Conservation (phyloP, 768 basidiomycete species). For the Kwoniella newhampshirensis region DNA sequence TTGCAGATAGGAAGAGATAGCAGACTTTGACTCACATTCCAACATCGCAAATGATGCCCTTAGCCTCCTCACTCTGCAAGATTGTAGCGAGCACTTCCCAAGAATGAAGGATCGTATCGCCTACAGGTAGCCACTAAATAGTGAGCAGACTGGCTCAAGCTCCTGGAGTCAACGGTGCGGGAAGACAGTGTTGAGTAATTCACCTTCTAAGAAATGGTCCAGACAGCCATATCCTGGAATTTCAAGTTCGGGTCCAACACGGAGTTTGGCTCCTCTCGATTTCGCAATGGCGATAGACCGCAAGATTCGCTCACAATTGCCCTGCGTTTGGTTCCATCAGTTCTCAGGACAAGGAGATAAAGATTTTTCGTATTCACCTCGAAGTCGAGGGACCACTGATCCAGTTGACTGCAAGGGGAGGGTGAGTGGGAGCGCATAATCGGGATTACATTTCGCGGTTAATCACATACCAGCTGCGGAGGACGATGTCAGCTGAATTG, state of each 20-base stretch:
- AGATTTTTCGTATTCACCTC: conserved; percentile 66
- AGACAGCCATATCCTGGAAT: conserved; percentile 98
- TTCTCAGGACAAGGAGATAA: too few relatives aligned
- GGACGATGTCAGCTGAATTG: conserved; percentile 5
- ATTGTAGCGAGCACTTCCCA: conserved; percentile 98
- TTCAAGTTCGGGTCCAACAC: conserved; percentile 96
- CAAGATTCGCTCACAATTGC: conserved; percentile 88
- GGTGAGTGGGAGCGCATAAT: not conserved
- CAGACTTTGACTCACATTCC: conserved; percentile 77
- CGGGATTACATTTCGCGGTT: not conserved
- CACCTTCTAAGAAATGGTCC: conserved; percentile 96
- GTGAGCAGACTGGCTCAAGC: too few relatives aligned
- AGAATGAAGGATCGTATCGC: conserved; percentile 92
- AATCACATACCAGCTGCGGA: conserved; percentile 45
- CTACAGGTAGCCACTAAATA: conserved; percentile 56
- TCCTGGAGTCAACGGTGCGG: too few relatives aligned
- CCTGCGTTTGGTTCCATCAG: too few relatives aligned
- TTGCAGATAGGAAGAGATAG: too few relatives aligned
- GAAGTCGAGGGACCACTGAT: conserved; percentile 97
- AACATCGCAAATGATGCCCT: conserved; percentile 90
- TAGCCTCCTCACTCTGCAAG: conserved; percentile 70
- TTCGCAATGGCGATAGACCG: conserved; percentile 86
- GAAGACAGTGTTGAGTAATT: too few relatives aligned
- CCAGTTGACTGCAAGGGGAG: conserved; percentile 69
- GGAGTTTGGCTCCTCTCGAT: conserved; percentile 76